A percentile compares a stretch with the other conserved stretches of the same genome.
Evolutionary conservation across 257 asterid species (phyloP).

Genomic region (Solanum appendiculatum): DNA sequence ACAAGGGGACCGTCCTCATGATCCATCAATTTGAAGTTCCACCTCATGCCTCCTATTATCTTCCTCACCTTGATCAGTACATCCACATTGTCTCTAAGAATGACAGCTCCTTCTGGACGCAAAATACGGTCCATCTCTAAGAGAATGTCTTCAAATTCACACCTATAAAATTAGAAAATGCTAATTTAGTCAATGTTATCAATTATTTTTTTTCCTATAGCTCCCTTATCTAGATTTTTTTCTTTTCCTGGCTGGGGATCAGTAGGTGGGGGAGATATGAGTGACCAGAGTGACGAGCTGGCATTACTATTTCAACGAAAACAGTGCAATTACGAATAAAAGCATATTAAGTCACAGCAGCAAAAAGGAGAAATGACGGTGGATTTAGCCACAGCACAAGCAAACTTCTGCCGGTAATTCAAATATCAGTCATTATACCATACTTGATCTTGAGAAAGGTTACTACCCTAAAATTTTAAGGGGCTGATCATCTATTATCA

Average conservation of each 20-base stretch:
- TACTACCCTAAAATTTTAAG: neutral
- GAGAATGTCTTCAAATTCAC: conserved; percentile 77
- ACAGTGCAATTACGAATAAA: neutral
- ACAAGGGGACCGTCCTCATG: conserved; percentile 95
- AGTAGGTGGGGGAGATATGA: neutral
- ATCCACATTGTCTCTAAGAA: conserved; percentile 77
- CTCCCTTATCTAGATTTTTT: neutral
- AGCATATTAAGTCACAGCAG: neutral
- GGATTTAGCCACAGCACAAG: neutral
- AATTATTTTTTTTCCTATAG: too few relatives aligned
- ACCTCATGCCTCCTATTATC: conserved; percentile 67
- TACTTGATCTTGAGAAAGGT: neutral
- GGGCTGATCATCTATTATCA: neutral
- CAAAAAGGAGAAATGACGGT: neutral
- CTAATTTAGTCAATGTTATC: neutral
- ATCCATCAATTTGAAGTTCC: conserved; percentile 75
- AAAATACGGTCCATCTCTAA: conserved; percentile 92
- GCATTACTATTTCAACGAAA: neutral
- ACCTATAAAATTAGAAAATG: conserved; percentile 22
- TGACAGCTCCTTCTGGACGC: conserved; percentile 95
- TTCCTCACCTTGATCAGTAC: conserved; percentile 76
- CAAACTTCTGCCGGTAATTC: neutral
- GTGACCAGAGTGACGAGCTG: neutral
- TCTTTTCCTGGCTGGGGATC: neutral
- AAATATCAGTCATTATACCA: neutral